Evolutionary conservation across 148 eudicot genomes (phyloP).

Genomic region (Tetragonia tetragonoides): DNA sequence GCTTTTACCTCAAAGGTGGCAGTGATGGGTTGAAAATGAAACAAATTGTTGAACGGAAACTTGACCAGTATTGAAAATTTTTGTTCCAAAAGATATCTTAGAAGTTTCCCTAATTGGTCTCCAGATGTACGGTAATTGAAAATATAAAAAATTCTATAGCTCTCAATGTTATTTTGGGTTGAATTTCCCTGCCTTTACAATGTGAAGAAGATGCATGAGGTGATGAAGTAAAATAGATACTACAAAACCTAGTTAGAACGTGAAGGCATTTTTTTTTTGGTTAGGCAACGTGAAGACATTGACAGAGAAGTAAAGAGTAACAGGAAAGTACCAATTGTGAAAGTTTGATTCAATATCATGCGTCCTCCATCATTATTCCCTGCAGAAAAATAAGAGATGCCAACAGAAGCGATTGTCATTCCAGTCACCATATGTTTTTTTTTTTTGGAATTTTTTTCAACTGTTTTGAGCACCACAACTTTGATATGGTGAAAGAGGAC

Average conservation of each 20-base stretch:
- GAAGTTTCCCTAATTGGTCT: neutral
- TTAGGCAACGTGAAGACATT: neutral
- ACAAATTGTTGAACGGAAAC: neutral
- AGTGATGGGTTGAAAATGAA: neutral
- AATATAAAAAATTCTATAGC: too few relatives aligned
- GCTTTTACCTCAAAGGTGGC: neutral
- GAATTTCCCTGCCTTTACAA: neutral
- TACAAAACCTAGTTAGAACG: too few relatives aligned
- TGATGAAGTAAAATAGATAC: neutral
- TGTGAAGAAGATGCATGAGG: neutral
- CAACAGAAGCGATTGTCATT: constrained; percentile 11
- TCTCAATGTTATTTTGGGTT: neutral
- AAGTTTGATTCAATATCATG: constrained; percentile 91
- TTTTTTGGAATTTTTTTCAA: neutral
- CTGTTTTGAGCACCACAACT: neutral
- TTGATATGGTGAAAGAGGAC: neutral
- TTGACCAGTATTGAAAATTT: neutral
- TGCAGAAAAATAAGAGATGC: constrained; percentile 24
- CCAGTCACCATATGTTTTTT: neutral
- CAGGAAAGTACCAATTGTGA: constrained; percentile 72
- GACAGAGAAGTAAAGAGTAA: neutral
- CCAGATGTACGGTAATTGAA: too few relatives aligned
- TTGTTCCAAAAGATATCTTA: neutral
- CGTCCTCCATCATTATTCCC: constrained; percentile 79
- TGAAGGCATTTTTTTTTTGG: too few relatives aligned